phyloP scores from a whole-genome alignment of 768 basidiomycete genomes.

The Auriscalpium microsporum region DNA sequence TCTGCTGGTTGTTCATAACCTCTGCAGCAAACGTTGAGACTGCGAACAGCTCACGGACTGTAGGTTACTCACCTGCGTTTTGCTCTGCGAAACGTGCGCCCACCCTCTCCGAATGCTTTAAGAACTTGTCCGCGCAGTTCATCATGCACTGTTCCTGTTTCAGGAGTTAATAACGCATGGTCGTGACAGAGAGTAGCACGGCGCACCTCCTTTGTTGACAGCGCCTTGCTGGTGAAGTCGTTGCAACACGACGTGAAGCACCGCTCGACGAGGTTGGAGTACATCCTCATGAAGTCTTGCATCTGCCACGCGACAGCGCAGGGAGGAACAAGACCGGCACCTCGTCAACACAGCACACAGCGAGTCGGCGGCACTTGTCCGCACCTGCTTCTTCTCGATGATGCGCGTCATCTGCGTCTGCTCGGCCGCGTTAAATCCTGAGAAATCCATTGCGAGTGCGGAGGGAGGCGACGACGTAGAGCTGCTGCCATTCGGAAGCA shows the following conservation, averaged over 20 bases:
- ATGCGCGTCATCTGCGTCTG: conserved; percentile 93
- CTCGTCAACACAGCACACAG: not conserved
- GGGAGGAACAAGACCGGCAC: not conserved
- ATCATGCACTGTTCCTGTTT: conserved; percentile 76
- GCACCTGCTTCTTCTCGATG: conserved; percentile 95
- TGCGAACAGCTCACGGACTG: not conserved
- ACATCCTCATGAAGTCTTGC: conserved; percentile 96
- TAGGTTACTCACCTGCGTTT: conserved; percentile 68
- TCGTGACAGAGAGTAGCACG: not conserved
- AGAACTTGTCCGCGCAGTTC: conserved; percentile 96
- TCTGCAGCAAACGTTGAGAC: conserved; percentile 21
- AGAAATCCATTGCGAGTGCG: conserved; percentile 70
- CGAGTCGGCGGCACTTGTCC: conserved; percentile 9
- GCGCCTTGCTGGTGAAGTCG: conserved; percentile 92
- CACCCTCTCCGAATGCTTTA: conserved; percentile 92
- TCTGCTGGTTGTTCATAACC: conserved; percentile 34
- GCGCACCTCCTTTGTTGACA: conserved; percentile 84
- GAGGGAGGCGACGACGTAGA: not conserved
- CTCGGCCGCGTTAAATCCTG: conserved; percentile 79
- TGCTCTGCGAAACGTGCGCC: conserved; percentile 88
- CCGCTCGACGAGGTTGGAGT: conserved; percentile 89
- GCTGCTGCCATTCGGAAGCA: too few species aligned
- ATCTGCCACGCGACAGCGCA: conserved; percentile 45
- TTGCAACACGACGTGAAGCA: conserved; percentile 95
- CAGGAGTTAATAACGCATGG: conserved; percentile 2